Conservation (phyloP, 1,284 basidiomycete species). For the Rhodotorula glutinis region DNA sequence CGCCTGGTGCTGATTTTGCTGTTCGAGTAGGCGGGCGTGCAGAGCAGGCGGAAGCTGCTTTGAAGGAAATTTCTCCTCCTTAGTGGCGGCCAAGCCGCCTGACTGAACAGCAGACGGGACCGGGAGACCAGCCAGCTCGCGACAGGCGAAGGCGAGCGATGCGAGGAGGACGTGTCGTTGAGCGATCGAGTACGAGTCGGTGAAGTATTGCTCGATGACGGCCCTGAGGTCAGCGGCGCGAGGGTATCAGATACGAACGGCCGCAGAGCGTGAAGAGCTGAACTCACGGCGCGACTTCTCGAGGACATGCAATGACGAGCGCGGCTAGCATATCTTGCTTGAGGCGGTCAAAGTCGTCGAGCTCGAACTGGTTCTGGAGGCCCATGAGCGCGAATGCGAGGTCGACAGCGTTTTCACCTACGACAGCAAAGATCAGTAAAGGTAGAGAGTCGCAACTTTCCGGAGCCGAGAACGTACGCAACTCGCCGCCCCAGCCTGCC, state of each 20-base stretch:
- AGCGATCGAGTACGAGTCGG: slow-evolving; percentile 78
- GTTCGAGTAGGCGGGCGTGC: slow-evolving; percentile 14
- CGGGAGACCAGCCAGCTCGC: slow-evolving; percentile 71
- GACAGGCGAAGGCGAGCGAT: slow-evolving; percentile 75
- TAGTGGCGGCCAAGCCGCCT: too few relatives aligned
- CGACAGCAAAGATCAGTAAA: too few relatives aligned
- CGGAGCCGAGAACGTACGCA: too few relatives aligned
- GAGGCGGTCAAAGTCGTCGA: slow-evolving; percentile 72
- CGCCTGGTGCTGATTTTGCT: background rate
- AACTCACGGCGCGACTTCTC: slow-evolving; percentile 70
- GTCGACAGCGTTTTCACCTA: slow-evolving; percentile 84
- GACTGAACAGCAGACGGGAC: background rate
- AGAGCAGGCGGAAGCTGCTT: slow-evolving; percentile 20
- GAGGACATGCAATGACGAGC: slow-evolving; percentile 72
- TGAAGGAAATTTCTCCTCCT: slow-evolving; percentile 15
- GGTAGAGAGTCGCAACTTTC: too few relatives aligned
- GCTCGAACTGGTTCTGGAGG: slow-evolving; percentile 77
- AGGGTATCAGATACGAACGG: too few relatives aligned
- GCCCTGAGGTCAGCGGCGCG: slow-evolving; percentile 56
- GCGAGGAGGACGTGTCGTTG: slow-evolving; percentile 83
- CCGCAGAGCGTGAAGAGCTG: background rate
- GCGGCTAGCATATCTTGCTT: slow-evolving; percentile 73
- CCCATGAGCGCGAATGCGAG: slow-evolving; percentile 69
- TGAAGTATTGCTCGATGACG: slow-evolving; percentile 89
- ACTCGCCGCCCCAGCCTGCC: slow-evolving; percentile 73